Percentiles rank a stretch among this genome's conserved stretches.
Evolutionary conservation across 2,329 filamentous ascomycete genomes (phyloP).

Genomic region (Beauveria rudraprayagi): DNA sequence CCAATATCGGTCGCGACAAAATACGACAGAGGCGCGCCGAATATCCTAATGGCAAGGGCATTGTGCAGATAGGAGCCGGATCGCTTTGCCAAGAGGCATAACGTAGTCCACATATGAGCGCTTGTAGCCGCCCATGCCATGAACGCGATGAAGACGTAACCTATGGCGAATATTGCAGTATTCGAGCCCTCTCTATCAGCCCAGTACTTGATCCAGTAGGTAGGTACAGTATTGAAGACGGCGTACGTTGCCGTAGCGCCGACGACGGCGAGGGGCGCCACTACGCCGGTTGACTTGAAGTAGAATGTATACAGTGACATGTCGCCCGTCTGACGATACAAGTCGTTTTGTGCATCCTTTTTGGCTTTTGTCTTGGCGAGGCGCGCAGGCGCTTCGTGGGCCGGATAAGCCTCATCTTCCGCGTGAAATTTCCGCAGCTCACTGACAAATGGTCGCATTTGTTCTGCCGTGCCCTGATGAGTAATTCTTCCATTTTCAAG

Average conservation of each 20-base stretch:
- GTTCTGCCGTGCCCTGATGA: constrained; percentile 28
- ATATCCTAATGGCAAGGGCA: constrained; percentile 11
- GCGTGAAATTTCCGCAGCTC: constrained; percentile 5
- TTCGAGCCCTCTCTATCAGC: constrained; percentile 21
- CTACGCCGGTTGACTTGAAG: constrained; percentile 19
- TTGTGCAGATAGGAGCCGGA: constrained; percentile 25
- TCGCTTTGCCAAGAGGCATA: constrained; percentile 27
- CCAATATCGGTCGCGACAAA: constrained; percentile 33
- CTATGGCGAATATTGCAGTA: constrained; percentile 25
- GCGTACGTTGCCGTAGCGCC: constrained; percentile 19
- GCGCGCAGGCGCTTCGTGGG: background rate
- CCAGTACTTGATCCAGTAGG: constrained; percentile 33
- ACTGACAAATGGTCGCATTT: background rate
- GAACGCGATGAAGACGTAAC: constrained; percentile 31
- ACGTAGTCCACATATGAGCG: constrained; percentile 18
- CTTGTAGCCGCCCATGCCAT: constrained; percentile 21
- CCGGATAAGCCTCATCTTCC: background rate
- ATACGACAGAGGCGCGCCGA: constrained; percentile 28
- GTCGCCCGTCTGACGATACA: constrained; percentile 22
- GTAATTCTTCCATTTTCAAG: constrained; percentile 27
- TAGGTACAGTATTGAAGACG: constrained; percentile 29
- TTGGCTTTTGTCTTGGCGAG: background rate
- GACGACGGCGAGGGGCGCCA: constrained; percentile 21
- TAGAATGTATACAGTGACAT: constrained; percentile 30
- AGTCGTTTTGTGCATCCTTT: constrained; percentile 1